These are phyloP conservation scores for Garcia nutans DNA, from an alignment of 345 rosid species.

Conservation along the genomic window DNA sequence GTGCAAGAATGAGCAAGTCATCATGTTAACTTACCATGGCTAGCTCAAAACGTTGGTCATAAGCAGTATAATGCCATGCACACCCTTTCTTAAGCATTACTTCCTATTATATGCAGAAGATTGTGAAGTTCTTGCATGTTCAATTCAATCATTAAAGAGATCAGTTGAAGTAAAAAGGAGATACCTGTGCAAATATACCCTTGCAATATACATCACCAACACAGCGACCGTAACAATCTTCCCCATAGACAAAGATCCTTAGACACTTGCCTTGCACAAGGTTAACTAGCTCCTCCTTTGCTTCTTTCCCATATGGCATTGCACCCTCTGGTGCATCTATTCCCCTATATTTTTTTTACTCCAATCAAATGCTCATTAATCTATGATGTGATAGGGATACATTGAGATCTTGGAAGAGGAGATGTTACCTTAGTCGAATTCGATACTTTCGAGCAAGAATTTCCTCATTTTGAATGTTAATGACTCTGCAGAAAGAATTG, in stretches of 20 bases:
- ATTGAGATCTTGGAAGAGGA: not conserved
- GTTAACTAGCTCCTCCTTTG: slow-evolving; percentile 51
- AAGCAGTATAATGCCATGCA: slow-evolving; percentile 77
- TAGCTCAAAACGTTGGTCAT: slow-evolving; percentile 56
- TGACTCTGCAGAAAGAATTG: slow-evolving; percentile 33
- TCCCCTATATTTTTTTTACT: slow-evolving; percentile 47
- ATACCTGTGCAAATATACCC: slow-evolving; percentile 61
- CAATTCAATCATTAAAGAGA: not conserved
- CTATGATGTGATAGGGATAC: no score
- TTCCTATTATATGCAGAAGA: slow-evolving; percentile 40
- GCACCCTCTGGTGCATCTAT: slow-evolving; percentile 81
- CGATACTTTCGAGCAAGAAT: slow-evolving; percentile 75
- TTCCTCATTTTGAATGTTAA: slow-evolving; percentile 48
- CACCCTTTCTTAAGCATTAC: slow-evolving; percentile 74
- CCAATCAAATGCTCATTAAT: slow-evolving; percentile 9
- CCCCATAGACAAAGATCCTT: slow-evolving; percentile 55
- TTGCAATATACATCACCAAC: slow-evolving; percentile 81
- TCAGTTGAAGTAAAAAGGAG: not conserved
- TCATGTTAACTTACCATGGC: slow-evolving; percentile 42
- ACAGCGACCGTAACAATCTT: slow-evolving; percentile 65
- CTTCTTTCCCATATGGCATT: slow-evolving; percentile 78
- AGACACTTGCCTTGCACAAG: slow-evolving; percentile 64
- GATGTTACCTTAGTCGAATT: slow-evolving; percentile 56
- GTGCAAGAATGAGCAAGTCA: not conserved
- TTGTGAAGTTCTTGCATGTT: not conserved